A percentile compares a stretch with the other conserved stretches of the same genome.
phyloP scores from a whole-genome alignment of 2,329 filamentous ascomycete species.

The Leptographium wingfieldii region DNA sequence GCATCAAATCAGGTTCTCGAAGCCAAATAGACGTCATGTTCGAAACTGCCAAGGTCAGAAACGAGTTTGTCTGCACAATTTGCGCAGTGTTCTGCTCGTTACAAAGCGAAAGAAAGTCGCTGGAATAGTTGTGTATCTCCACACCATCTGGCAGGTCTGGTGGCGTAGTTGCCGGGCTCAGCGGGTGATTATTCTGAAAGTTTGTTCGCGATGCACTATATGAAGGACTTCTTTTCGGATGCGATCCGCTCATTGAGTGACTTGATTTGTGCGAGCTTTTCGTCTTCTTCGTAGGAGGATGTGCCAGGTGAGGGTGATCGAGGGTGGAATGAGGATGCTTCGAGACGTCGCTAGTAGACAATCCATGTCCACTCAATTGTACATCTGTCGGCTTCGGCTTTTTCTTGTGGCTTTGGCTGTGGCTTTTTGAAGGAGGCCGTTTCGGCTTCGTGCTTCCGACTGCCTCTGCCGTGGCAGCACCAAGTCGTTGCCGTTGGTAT shows the following conservation, averaged over 20 bases:
- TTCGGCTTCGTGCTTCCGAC: constrained; percentile 58
- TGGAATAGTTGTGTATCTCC: constrained; percentile 56
- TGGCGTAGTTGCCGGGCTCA: constrained; percentile 68
- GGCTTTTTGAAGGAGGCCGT: constrained; percentile 63
- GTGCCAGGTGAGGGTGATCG: constrained; percentile 16
- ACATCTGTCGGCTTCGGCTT: constrained; percentile 61
- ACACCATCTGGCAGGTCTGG: constrained; percentile 51
- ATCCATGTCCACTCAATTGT: constrained; percentile 53
- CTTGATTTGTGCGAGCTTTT: constrained; percentile 74
- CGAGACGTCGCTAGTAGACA: constrained; percentile 41
- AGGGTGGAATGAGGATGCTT: constrained; percentile 23
- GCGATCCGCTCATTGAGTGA: constrained; percentile 60
- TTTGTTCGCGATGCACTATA: constrained; percentile 45
- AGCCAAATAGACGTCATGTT: constrained; percentile 70
- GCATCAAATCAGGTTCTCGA: constrained; percentile 56
- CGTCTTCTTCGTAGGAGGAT: constrained; percentile 58
- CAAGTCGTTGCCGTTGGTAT: constrained; percentile 50
- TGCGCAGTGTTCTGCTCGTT: constrained; percentile 43
- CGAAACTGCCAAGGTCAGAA: constrained; percentile 62
- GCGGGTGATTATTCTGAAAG: constrained; percentile 37
- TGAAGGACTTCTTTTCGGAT: constrained; percentile 51
- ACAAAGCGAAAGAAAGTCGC: constrained; percentile 64
- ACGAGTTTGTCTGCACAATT: constrained; percentile 60
- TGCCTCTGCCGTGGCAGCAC: constrained; percentile 30
- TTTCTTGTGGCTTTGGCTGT: constrained; percentile 57